Evolutionary conservation across 2,329 filamentous ascomycete genomes (phyloP).

Genomic region (Pestalotiopsis fici): DNA sequence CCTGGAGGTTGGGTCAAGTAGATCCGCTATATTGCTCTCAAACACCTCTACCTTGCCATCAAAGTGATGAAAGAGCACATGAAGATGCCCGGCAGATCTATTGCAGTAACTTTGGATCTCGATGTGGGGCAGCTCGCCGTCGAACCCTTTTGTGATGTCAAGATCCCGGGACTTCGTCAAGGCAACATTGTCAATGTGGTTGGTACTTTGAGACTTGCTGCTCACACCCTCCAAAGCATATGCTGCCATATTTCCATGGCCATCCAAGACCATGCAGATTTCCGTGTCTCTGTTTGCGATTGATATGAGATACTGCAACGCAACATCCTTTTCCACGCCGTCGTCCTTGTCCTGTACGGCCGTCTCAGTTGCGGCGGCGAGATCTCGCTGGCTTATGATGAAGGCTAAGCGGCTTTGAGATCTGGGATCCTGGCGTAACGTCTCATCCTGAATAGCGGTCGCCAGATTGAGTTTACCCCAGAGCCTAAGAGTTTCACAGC

Average conservation of each 20-base stretch:
- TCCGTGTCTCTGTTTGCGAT: constrained; percentile 85
- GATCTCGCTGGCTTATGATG: constrained; percentile 79
- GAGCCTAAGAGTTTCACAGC: constrained; percentile 71
- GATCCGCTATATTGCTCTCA: constrained; percentile 72
- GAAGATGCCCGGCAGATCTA: constrained; percentile 62
- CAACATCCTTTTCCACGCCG: constrained; percentile 63
- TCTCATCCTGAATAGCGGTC: constrained; percentile 61
- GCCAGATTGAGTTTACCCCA: constrained; percentile 81
- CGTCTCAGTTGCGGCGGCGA: constrained; percentile 74
- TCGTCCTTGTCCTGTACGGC: constrained; percentile 65
- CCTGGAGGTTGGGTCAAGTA: constrained; percentile 73
- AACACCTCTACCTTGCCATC: constrained; percentile 84
- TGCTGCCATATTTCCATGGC: constrained; percentile 82
- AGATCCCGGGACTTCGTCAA: constrained; percentile 66
- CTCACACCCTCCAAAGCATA: constrained; percentile 91
- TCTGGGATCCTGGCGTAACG: constrained; percentile 12
- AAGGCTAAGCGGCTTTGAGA: constrained; percentile 67
- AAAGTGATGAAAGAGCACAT: constrained; percentile 80
- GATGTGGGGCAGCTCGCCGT: constrained; percentile 46
- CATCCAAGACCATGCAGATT: constrained; percentile 83
- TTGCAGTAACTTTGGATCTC: constrained; percentile 76
- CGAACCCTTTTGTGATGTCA: constrained; percentile 39
- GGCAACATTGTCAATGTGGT: constrained; percentile 82
- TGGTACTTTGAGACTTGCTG: constrained; percentile 63
- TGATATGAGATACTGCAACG: constrained; percentile 81